A percentile compares a stretch with the other conserved stretches of the same genome.
Evolutionary conservation across 768 basidiomycete species (phyloP).

Genomic region (Grammothele lineata): DNA sequence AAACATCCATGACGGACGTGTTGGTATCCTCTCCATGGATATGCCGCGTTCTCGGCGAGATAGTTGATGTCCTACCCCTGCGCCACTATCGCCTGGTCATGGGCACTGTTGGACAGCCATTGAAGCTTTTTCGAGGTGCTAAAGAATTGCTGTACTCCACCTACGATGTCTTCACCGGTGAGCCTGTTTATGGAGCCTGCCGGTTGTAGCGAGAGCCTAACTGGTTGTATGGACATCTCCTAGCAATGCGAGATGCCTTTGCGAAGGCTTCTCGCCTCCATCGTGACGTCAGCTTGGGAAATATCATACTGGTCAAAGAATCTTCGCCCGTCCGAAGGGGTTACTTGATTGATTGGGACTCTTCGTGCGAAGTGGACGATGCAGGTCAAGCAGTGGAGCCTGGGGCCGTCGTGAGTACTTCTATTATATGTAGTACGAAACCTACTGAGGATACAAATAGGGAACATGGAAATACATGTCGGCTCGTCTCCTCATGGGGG

Average conservation of each 20-base stretch:
- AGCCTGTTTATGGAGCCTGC: background rate
- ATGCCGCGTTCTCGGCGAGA: background rate
- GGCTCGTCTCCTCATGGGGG: background rate
- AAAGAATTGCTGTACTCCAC: background rate
- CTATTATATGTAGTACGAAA: no score
- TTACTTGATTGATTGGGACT: slow-evolving; percentile 11
- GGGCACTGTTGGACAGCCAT: background rate
- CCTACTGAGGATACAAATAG: background rate
- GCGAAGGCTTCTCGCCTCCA: background rate
- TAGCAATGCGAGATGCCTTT: slow-evolving; percentile 6
- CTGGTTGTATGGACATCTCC: no score
- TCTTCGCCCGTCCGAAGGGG: background rate
- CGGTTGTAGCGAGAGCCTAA: no score
- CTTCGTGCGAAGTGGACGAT: no score
- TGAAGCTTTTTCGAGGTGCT: background rate
- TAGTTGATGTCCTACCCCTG: background rate
- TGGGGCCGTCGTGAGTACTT: no score
- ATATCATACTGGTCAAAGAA: slow-evolving; percentile 3
- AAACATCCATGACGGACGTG: background rate
- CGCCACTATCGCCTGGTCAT: slow-evolving; percentile 5
- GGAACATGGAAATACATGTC: slow-evolving; percentile 6
- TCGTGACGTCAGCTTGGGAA: slow-evolving; percentile 1
- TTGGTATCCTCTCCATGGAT: background rate
- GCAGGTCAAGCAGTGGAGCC: no score
- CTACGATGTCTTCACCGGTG: slow-evolving; percentile 3